Base-by-base conservation (phyloP, 768 basidiomycete genomes). In the Mycena maculata region DNA sequence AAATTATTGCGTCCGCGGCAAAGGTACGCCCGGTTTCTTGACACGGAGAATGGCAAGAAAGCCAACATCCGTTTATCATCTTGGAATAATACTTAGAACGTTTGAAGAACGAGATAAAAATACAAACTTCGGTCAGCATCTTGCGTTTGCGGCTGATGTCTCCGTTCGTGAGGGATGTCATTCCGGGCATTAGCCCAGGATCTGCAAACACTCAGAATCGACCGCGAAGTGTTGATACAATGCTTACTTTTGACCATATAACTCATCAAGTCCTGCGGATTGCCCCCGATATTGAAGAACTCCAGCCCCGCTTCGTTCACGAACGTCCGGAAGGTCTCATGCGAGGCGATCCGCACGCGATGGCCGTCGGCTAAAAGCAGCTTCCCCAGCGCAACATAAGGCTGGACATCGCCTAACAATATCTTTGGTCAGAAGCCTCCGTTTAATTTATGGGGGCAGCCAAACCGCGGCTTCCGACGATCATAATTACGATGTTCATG, bases 231-330 rank as follows among this genome's bases (percentile, higher is more conserved):
- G 45, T 49, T 23, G 56, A 31, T 44, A 18, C 28, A 59, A 38
- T 44, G 71, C 83, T 69, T 65, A 89, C 89, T 91, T 75, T 87
- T 88, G 49, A 91, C 90, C 90, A 91, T 90, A 68, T 89, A 91
- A 49, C 87, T 87, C 89, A 91, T 90, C 13, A 91, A 76, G 59
- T 88, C 87, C 55, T 86, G 84, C 0, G 89, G 90, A 74, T 88
- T 82, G 1, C 89, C 90, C 12, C 90, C 89, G 33, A 89, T 85
- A 57, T 81, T 80, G 71, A 84, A 89, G 74, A 88, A 90, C 63
- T 90, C 89, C 7, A 90, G 76, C 1, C 84, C 85, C 16, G 80
- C 76, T 1, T 84, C 82, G 6, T 72, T 75, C 20, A 91, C 86
- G 69, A 90, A 88, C 8, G 81, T 73, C 25, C 82, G 81, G 74